phyloP scores from a whole-genome alignment of 352 stramenopile species.

The Globisporangium heterothallicum region DNA sequence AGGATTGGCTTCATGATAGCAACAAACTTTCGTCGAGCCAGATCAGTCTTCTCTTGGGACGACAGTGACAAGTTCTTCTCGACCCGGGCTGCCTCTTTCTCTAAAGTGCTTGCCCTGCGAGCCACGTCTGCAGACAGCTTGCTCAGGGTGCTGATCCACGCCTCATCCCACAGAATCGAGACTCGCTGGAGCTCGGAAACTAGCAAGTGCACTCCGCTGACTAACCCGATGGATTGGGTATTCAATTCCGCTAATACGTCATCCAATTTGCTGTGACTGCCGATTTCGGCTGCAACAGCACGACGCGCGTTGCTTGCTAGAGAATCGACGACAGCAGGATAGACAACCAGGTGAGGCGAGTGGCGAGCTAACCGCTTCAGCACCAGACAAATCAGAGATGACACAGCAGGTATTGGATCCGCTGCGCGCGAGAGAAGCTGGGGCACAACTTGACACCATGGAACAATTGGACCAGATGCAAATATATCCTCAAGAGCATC shows the following conservation, averaged over 20 bases:
- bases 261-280: constrained; percentile 19
- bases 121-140: constrained; percentile 74
- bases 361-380: constrained; percentile 59
- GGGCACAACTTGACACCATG: constrained; percentile 65
- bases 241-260: constrained; percentile 41
- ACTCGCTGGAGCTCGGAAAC: constrained; percentile 73
- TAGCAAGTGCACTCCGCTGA: constrained; percentile 52
- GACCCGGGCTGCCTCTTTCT: constrained; percentile 70
- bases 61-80: constrained; percentile 68
- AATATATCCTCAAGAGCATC: constrained; percentile 41
- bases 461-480: constrained; percentile 34
- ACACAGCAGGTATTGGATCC: constrained; percentile 48
- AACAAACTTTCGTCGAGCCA: constrained; percentile 66
- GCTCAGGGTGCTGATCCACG: constrained; percentile 60
- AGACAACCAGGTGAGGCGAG: constrained; percentile 65
- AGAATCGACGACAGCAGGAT: constrained; percentile 66
- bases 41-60: constrained; percentile 46
- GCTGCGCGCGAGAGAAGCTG: constrained; percentile 64
- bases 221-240: constrained; percentile 29
- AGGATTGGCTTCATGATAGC: constrained; percentile 84
- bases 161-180: constrained; percentile 81
- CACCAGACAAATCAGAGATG: constrained; percentile 44
- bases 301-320: constrained; percentile 7
- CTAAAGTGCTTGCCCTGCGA: constrained; percentile 56
- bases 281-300: neutral